A percentile compares a stretch with the other conserved stretches of the same genome.
Conservation (phyloP, 2,329 filamentous ascomycete species). For the Fusarium robinianum region DNA sequence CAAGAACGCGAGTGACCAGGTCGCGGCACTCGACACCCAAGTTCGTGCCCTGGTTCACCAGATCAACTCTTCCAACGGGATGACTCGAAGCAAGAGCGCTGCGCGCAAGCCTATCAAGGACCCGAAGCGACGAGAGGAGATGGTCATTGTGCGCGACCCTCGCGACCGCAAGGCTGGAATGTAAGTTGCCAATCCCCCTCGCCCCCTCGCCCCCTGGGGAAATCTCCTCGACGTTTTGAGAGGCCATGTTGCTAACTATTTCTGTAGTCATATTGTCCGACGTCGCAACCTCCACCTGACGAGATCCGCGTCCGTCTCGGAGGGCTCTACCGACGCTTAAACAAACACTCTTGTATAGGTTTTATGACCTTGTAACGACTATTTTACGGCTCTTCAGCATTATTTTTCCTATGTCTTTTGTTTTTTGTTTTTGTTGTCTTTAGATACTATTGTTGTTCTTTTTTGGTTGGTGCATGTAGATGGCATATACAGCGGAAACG, state of each 20-base stretch:
- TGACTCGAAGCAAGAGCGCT: conserved; percentile 18
- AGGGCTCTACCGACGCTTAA: too few species aligned
- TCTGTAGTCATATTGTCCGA: conserved; percentile 23
- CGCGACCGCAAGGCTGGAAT: conserved; percentile 28
- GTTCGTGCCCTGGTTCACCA: conserved; percentile 30
- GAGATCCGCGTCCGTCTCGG: too few species aligned
- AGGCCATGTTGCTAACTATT: neutral
- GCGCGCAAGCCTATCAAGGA: conserved; percentile 31
- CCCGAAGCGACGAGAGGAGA: conserved; percentile 32
- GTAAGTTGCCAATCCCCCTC: conserved; percentile 32
- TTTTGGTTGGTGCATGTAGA: too few species aligned
- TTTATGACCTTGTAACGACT: too few species aligned
- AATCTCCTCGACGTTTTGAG: accelerated
- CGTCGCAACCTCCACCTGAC: too few species aligned
- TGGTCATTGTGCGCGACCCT: conserved; percentile 36
- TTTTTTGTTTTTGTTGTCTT: too few species aligned
- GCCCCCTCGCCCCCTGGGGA: too few species aligned
- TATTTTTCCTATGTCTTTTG: too few species aligned
- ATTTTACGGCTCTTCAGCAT: too few species aligned
- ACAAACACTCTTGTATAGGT: too few species aligned
- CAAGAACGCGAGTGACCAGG: conserved; percentile 25
- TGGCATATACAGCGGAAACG: too few species aligned
- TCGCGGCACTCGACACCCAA: conserved; percentile 27
- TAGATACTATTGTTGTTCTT: too few species aligned
- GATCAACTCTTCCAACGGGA: conserved; percentile 17